Evolutionary conservation across 495 filamentous ascomycete genomes (phyloP).

Genomic region (Hypoxylon rickii): DNA sequence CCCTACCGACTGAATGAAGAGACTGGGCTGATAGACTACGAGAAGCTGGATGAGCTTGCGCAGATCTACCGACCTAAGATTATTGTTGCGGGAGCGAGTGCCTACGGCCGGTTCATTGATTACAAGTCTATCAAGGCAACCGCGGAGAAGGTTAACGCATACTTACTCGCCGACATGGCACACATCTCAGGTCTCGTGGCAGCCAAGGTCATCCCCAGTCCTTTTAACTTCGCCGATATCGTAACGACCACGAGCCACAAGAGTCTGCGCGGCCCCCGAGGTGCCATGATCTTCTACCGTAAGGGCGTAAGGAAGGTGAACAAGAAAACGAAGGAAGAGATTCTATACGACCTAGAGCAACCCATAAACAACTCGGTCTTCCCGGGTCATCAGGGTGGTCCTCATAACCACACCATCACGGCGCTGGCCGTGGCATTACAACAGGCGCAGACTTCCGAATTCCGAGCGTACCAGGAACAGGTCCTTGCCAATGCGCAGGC

Average conservation of each 20-base stretch:
- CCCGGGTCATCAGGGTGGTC: slow-evolving; percentile 97
- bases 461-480: slow-evolving; percentile 84
- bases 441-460: slow-evolving; percentile 88
- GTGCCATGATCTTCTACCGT: slow-evolving; percentile 98
- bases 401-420: slow-evolving; percentile 98
- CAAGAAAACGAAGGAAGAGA: slow-evolving; percentile 80
- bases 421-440: slow-evolving; percentile 91
- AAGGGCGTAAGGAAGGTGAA: slow-evolving; percentile 84
- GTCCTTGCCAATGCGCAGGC: slow-evolving; percentile 88
- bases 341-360: slow-evolving; percentile 87
- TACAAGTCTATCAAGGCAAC: slow-evolving; percentile 87
- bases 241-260: slow-evolving; percentile 99
- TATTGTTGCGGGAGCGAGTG: slow-evolving; percentile 91
- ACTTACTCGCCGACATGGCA: slow-evolving; percentile 95
- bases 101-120: slow-evolving; percentile 93
- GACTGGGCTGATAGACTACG: slow-evolving; percentile 94
- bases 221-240: slow-evolving; percentile 88
- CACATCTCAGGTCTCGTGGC: slow-evolving; percentile 95
- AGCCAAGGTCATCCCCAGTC: slow-evolving; percentile 83
- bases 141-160: slow-evolving; percentile 86
- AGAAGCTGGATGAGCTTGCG: slow-evolving; percentile 82
- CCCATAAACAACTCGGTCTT: slow-evolving; percentile 97
- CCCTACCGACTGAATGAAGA: slow-evolving; percentile 90
- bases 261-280: slow-evolving; percentile 89
- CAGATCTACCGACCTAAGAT: slow-evolving; percentile 90